Percentiles rank a stretch among this genome's conserved stretches.
phyloP scores from a whole-genome alignment of 768 basidiomycete genomes.

The Tulasnella sp. region DNA sequence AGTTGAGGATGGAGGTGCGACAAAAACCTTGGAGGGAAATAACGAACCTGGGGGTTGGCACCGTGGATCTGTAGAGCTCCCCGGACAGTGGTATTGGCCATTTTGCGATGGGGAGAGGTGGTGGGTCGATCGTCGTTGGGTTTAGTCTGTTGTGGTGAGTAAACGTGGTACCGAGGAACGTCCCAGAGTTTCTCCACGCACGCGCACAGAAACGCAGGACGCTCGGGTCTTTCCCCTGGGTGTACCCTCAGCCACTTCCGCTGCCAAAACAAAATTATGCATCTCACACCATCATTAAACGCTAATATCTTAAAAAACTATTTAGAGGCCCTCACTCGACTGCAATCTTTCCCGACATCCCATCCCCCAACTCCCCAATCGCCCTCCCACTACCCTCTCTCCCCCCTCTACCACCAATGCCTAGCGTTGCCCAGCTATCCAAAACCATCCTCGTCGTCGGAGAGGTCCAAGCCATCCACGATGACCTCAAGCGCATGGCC shows the following conservation, averaged over 20 bases:
- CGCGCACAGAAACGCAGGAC: not conserved
- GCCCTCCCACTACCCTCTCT: not conserved
- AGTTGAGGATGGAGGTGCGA: slow-evolving; percentile 18
- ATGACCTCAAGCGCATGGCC: slow-evolving; percentile 6
- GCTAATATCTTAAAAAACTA: slow-evolving; percentile 5
- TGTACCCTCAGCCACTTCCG: slow-evolving; percentile 10
- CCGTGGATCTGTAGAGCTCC: slow-evolving; percentile 90
- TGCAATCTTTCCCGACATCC: not conserved
- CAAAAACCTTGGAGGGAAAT: not conserved
- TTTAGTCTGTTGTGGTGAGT: not conserved
- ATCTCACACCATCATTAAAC: slow-evolving; percentile 12
- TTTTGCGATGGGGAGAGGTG: slow-evolving; percentile 23
- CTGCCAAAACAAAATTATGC: not conserved
- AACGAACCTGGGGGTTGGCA: slow-evolving; percentile 80
- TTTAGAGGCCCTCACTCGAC: slow-evolving; percentile 4
- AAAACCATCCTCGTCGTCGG: slow-evolving; percentile 13
- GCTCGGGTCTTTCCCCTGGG: not conserved
- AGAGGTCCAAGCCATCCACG: slow-evolving; percentile 3
- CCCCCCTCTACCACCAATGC: not conserved
- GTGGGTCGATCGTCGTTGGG: not conserved
- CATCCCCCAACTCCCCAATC: not conserved
- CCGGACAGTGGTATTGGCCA: slow-evolving; percentile 88
- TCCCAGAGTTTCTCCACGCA: not conserved
- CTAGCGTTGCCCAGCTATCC: slow-evolving; percentile 10
- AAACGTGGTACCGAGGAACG: not conserved